Base-by-base conservation (phyloP, 306 rosid genomes). In the Castanea crenata region DNA sequence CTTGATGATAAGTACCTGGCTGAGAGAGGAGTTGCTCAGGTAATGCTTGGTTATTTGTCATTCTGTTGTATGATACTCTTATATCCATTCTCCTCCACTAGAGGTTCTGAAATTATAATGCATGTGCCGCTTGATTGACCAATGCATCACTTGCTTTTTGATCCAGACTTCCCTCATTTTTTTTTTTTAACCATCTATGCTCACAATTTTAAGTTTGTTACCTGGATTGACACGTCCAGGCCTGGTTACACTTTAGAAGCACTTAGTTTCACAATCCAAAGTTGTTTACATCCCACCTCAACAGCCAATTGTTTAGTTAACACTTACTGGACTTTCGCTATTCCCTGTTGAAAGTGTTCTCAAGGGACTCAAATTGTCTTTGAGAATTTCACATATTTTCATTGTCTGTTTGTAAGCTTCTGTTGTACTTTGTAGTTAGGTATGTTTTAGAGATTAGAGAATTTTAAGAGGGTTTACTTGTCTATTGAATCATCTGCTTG, bases 1-100 rank as follows among this genome's bases (percentile, higher is more conserved):
- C 88, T 92, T 71, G 88, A 87, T 57, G 87, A 86, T 52, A 72
- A 89, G 76, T 69, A 56, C 25, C 71, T 84, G 41, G 74, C 74
- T 51, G 83, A 71, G 2, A 69, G 21, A 54, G 88, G 83, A 49
- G 69, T 81, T 64, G 54, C 65, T 18, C 90, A 84, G 94, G 98
- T 94, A 91, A 75, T 32, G n/a, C n/a, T 41, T 70, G 25, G 18
- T 49, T 64, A 64, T 64, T 64, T 64, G 7, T 64, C 46, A 15
- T 61, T 61, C 7, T 4, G 14, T 61, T 12, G 32, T 61, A 20
- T 25, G 32, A 61, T 61, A 61, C 32, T 25, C 31, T 61, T 61
- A 16, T 25, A 41, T 49, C 54, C 54, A 11, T 49, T 10, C 54
- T 49, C 16, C 54, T 10, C 16, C 54, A n/a, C 1, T 23, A 57